phyloP scores from a whole-genome alignment of 177 flowering plant species.

The Tripterygium wilfordii region DNA sequence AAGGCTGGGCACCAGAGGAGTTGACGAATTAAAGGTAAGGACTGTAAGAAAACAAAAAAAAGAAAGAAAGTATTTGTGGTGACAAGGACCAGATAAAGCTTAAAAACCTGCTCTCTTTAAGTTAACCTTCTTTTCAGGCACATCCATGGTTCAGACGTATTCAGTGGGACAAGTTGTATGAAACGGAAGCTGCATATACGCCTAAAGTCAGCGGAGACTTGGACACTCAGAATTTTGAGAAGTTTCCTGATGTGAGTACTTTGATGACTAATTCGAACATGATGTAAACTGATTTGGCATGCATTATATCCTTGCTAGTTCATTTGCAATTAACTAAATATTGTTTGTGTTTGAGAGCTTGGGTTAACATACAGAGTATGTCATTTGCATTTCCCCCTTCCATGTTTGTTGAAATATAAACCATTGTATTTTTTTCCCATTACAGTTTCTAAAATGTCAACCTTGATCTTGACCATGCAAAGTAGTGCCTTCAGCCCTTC shows the following conservation, averaged over 20 bases:
- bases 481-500: too few relatives aligned
- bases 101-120: background rate
- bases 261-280: background rate
- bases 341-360: background rate
- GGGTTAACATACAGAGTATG: background rate
- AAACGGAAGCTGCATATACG: conserved; percentile 90
- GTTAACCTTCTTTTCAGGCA: conserved; percentile 37
- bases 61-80: too few relatives aligned
- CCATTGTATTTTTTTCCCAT: too few relatives aligned
- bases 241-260: conserved; percentile 74
- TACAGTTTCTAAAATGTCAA: too few relatives aligned
- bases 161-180: conserved; percentile 82
- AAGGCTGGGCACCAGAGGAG: conserved; percentile 76
- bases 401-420: too few relatives aligned
- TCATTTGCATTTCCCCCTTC: background rate
- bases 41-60: too few relatives aligned
- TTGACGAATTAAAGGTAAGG: conserved; percentile 79
- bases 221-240: conserved; percentile 93
- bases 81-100: background rate
- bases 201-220: conserved; percentile 75
- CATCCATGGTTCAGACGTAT: conserved; percentile 82
- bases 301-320: too few relatives aligned
- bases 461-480: too few relatives aligned
- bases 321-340: too few relatives aligned
- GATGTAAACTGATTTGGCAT: too few relatives aligned